Evolutionary conservation across 352 stramenopile genomes (phyloP).

Genomic region (Phytophthora pinifolia): DNA sequence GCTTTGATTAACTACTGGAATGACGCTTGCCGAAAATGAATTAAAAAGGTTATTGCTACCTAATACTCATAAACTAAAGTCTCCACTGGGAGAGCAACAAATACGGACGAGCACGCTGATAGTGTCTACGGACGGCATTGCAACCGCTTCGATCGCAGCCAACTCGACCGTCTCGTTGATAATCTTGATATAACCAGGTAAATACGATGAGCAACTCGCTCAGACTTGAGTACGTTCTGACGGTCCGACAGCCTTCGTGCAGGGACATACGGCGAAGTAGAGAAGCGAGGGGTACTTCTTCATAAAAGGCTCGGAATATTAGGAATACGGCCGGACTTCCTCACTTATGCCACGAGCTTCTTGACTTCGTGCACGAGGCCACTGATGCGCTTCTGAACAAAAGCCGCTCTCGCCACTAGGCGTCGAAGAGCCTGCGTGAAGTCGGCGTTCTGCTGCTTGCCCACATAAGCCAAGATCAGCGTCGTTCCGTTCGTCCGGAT

Average conservation of each 20-base stretch:
- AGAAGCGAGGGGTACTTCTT: too few relatives aligned
- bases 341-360: conserved; percentile 21
- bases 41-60: conserved; percentile 9
- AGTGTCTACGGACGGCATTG: conserved; percentile 12
- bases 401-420: conserved; percentile 49
- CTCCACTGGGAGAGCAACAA: conserved; percentile 6
- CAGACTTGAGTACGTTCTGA: conserved; percentile 4
- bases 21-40: conserved; percentile 1
- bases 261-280: too few relatives aligned
- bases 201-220: conserved; percentile 3
- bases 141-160: conserved; percentile 23
- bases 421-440: conserved; percentile 46
- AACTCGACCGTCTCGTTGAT: conserved; percentile 10
- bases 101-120: conserved; percentile 14
- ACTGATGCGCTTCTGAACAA: conserved; percentile 57
- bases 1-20: conserved; percentile 14
- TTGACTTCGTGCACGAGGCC: conserved; percentile 32
- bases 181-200: conserved; percentile 18
- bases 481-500: conserved; percentile 68
- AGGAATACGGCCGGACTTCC: conserved; percentile 5
- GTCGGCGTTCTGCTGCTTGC: conserved; percentile 38
- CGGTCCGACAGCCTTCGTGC: too few relatives aligned
- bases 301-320: conserved; percentile 14
- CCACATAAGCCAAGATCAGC: conserved; percentile 56
- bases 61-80: conserved; percentile 18